Percentiles rank a stretch among this genome's conserved stretches.
Conservation (phyloP, 768 basidiomycete species). For the Filobasidium wieringae region DNA sequence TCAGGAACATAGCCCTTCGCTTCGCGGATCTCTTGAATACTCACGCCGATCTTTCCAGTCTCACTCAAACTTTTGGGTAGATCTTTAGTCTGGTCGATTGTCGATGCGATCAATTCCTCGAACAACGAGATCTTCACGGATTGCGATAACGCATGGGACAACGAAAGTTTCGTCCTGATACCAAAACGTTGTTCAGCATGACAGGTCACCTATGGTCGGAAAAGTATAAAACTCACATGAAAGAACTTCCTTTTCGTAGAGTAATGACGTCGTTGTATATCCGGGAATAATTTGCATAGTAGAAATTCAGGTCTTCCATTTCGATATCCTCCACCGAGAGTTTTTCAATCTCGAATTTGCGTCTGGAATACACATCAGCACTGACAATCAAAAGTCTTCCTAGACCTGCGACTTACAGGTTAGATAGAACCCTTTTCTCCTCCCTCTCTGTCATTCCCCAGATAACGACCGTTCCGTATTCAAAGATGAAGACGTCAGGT, state of each 20-base stretch:
- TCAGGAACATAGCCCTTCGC: not conserved
- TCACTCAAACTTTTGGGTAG: constrained; percentile 86
- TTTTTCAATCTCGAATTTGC: constrained; percentile 86
- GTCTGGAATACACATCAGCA: constrained; percentile 45
- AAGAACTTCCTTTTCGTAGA: constrained; percentile 81
- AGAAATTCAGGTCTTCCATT: constrained; percentile 94
- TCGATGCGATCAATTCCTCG: constrained; percentile 79
- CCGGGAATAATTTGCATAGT: constrained; percentile 95
- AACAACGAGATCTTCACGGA: constrained; percentile 97
- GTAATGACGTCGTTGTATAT: constrained; percentile 97
- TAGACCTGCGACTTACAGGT: constrained; percentile 52
- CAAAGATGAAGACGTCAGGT: constrained; percentile 77
- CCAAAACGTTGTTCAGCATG: not conserved
- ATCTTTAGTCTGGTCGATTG: constrained; percentile 92
- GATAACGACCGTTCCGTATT: constrained; percentile 87
- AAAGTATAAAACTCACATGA: constrained; percentile 55
- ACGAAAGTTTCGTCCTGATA: constrained; percentile 79
- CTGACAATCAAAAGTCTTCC: not conserved
- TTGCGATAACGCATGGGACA: constrained; percentile 89
- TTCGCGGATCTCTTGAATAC: not conserved
- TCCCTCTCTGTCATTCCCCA: constrained; percentile 96
- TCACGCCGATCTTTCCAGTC: constrained; percentile 75
- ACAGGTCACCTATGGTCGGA: not conserved
- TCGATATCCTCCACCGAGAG: constrained; percentile 74
- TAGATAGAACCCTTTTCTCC: constrained; percentile 77